These are phyloP conservation scores for Sporothrix pallida DNA, from an alignment of 2,329 filamentous ascomycete genomes.

Conservation along the genomic window DNA sequence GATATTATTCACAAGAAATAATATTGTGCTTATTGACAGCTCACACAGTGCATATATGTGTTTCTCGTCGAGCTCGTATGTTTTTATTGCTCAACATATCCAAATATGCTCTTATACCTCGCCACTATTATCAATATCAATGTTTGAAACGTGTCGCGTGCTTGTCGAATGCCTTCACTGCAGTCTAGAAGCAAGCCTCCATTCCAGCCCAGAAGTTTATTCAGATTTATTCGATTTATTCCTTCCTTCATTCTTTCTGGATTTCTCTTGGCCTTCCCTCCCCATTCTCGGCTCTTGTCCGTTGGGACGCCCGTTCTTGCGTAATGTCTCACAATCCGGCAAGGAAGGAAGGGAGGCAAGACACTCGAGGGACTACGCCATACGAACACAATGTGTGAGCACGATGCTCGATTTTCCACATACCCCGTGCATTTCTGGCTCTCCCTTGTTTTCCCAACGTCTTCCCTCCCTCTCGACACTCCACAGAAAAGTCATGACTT, in stretches of 20 bases:
- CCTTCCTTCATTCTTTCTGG: conserved; percentile 22
- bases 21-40: neutral
- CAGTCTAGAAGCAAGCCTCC: conserved; percentile 7
- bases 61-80: neutral
- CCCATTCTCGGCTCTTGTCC: conserved; percentile 6
- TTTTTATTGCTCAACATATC: neutral
- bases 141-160: conserved; percentile 20
- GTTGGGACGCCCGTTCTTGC: conserved; percentile 15
- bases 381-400: too few species aligned
- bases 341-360: conserved; percentile 8
- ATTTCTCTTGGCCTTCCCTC: neutral
- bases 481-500: neutral
- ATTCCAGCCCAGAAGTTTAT: neutral
- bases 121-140: neutral
- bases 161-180: too few species aligned
- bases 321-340: conserved; percentile 18
- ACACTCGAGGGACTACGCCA: too few species aligned
- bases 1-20: neutral
- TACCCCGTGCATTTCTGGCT: neutral
- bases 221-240: neutral
- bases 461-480: conserved; percentile 1
- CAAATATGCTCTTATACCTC: neutral
- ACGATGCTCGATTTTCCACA: neutral
- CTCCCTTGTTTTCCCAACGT: conserved; percentile 2
- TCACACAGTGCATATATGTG: neutral